Base-by-base conservation (phyloP, 176 grass and related monocot genomes). In the Eragrostis curvula region DNA sequence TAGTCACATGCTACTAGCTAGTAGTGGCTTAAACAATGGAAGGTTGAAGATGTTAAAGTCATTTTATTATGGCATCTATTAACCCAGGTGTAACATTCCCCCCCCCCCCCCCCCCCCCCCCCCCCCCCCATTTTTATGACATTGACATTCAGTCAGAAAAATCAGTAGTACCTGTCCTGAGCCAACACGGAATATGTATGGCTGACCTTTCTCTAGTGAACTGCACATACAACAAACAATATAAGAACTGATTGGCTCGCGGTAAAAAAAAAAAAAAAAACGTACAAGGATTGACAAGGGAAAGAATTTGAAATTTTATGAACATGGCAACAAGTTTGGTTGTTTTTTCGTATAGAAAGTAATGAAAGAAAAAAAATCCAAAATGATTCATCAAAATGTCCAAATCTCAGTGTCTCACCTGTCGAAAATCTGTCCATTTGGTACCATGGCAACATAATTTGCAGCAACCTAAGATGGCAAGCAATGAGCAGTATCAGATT, bases 141-240 rank as follows among this genome's bases (percentile, higher is more conserved):
- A 3, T 39, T 1, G 5, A 24, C 1, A 67, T 39, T 18, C 3
- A 15, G 10, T 9, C 1, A 61, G 47, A 70, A 51, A 8, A 66
- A 68, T 18, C 3, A 80, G 29, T 51, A 49, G 32, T 93, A 98
- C 96, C 90, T 98, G 92, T 43, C 82, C 92, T 44, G 90, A 87
- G 51, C 92, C 92, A 50, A 98, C 90, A 12, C 95, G 90, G 83
- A 98, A 98, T 90, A 98, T 94, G 88, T 98, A 98, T 24, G 92
- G 92, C 60, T 23, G 83, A 13, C 90, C 92, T 85, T 94, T 94
- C 84, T 97, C 92, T 23, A 97, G 74, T 44, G 96, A 98, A 74
- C 96, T 98, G 82, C 10, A 74, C 66, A 79, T 11, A 76, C 29
- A 83, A 2, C 17, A 64, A 60, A n/a, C 17, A 0, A 11, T 27